phyloP scores from a whole-genome alignment of 2,329 filamentous ascomycete species.

The Aspergillus brunneoviolaceus region DNA sequence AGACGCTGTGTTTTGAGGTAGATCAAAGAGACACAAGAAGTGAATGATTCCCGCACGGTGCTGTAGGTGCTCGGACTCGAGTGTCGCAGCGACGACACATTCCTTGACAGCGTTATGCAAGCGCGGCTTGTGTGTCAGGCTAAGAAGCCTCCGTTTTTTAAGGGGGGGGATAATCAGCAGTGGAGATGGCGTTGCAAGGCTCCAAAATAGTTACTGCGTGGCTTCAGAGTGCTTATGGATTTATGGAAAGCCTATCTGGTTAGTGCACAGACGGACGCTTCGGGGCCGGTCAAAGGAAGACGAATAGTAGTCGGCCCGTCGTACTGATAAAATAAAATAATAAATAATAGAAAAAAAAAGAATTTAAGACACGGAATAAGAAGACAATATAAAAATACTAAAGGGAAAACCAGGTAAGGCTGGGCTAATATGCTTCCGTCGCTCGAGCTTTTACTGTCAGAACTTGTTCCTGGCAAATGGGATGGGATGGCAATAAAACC shows the following conservation, averaged over 20 bases:
- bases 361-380: background rate
- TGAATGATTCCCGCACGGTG: slow-evolving; percentile 20
- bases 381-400: background rate
- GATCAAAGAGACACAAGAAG: slow-evolving; percentile 11
- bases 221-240: slow-evolving; percentile 16
- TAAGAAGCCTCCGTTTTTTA: slow-evolving; percentile 25
- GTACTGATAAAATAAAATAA: background rate
- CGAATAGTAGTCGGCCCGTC: background rate
- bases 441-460: background rate
- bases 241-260: slow-evolving; percentile 17
- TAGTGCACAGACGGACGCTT: slow-evolving; percentile 11
- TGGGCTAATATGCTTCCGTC: background rate
- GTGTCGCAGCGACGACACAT: slow-evolving; percentile 23
- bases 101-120: slow-evolving; percentile 29
- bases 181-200: slow-evolving; percentile 24
- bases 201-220: slow-evolving; percentile 20
- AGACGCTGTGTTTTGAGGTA: slow-evolving; percentile 9
- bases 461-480: background rate
- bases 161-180: slow-evolving; percentile 20
- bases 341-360: background rate
- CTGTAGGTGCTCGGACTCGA: slow-evolving; percentile 22
- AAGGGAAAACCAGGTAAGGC: background rate
- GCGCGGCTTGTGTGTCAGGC: slow-evolving; percentile 30
- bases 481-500: background rate
- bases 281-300: background rate